phyloP scores from a whole-genome alignment of 2,329 filamentous ascomycete species.

The Anthostomella pinea region DNA sequence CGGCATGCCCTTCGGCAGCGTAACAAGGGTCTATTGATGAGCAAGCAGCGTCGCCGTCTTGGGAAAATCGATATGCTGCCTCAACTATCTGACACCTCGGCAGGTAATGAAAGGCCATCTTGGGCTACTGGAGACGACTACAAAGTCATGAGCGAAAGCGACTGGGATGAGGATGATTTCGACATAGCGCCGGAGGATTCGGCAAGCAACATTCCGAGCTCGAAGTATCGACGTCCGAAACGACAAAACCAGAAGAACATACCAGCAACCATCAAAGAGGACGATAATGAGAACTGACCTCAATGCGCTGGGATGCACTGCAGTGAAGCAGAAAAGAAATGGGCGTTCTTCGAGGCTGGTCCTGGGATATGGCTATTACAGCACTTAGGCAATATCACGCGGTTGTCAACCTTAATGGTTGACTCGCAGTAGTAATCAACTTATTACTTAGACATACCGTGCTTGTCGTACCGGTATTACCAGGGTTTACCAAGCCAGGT shows the following conservation, averaged over 20 bases:
- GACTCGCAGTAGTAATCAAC: too few relatives aligned
- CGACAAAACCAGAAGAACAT: slow-evolving; percentile 66
- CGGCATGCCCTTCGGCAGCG: slow-evolving; percentile 77
- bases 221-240: slow-evolving; percentile 64
- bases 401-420: too few relatives aligned
- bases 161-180: slow-evolving; percentile 54
- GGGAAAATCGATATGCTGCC: slow-evolving; percentile 53
- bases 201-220: slow-evolving; percentile 76
- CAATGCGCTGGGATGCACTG: too few relatives aligned
- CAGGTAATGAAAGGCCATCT: slow-evolving; percentile 46
- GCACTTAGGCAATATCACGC: too few relatives aligned
- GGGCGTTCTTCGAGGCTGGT: too few relatives aligned
- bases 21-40: slow-evolving; percentile 70
- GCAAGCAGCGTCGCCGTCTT: slow-evolving; percentile 54
- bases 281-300: slow-evolving; percentile 50
- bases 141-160: slow-evolving; percentile 50
- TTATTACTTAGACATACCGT: too few relatives aligned
- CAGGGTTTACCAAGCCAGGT: too few relatives aligned
- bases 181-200: slow-evolving; percentile 73
- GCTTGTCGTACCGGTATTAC: too few relatives aligned
- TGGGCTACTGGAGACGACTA: slow-evolving; percentile 46
- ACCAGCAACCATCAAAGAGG: slow-evolving; percentile 70
- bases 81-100: slow-evolving; percentile 46
- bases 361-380: too few relatives aligned
- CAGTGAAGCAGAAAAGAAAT: too few relatives aligned